Conservation (phyloP, 1,139 yeast species). For the Zygosaccharomyces pseudobailii region DNA sequence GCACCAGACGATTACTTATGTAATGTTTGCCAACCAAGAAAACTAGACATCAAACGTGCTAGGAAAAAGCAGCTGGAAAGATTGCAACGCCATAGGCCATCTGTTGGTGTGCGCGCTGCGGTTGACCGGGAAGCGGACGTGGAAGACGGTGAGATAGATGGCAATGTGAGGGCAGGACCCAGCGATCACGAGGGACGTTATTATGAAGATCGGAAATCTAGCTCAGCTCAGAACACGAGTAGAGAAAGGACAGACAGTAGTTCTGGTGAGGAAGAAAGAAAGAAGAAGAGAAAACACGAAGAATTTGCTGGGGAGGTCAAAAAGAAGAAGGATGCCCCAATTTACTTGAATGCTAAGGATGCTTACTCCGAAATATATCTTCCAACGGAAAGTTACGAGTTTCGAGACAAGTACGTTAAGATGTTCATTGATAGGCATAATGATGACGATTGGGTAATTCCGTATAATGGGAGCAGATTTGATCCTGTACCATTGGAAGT, state of each 20-base stretch:
- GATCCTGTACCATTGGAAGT: conserved; percentile 27
- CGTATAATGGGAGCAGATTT: conserved; percentile 18
- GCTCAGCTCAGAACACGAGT: conserved; percentile 1
- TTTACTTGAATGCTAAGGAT: conserved; percentile 36
- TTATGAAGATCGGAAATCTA: conserved; percentile 2
- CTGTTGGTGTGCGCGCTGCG: background rate
- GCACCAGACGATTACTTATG: conserved; percentile 85
- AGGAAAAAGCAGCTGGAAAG: conserved; percentile 45
- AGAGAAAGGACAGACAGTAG: conserved; percentile 17
- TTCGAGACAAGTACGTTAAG: conserved; percentile 37
- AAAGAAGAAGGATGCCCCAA: conserved; percentile 31
- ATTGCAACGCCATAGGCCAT: conserved; percentile 20
- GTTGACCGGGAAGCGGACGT: background rate
- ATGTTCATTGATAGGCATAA: conserved; percentile 29
- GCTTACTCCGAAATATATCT: conserved; percentile 49
- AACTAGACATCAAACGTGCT: conserved; percentile 49
- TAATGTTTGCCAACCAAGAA: conserved; percentile 69
- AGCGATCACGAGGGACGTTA: background rate
- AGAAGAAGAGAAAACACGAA: conserved; percentile 8
- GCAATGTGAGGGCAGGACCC: background rate
- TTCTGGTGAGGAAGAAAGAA: conserved; percentile 18
- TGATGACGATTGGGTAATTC: conserved; percentile 31
- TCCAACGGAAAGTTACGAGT: conserved; percentile 45
- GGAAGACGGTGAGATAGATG: background rate
- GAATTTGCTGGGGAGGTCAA: conserved; percentile 14